phyloP scores from a whole-genome alignment of 306 rosid genomes.

The Trichosanthes truncata region DNA sequence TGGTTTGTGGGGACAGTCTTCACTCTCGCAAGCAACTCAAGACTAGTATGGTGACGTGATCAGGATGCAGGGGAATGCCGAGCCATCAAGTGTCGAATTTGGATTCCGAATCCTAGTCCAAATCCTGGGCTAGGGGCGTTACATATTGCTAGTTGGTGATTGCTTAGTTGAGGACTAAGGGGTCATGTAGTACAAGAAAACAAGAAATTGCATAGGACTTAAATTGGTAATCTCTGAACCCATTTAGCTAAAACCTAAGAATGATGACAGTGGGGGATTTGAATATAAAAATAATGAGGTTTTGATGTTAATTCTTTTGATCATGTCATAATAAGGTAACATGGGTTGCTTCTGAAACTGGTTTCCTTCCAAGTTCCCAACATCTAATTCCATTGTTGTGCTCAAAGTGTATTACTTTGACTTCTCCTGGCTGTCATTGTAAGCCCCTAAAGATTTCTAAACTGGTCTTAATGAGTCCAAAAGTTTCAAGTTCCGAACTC shows the following conservation, averaged over 20 bases:
- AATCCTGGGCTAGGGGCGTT: too few species aligned
- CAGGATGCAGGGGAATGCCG: too few species aligned
- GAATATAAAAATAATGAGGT: background rate
- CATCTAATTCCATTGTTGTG: background rate
- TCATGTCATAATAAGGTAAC: background rate
- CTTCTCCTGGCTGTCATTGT: background rate
- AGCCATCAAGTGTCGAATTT: too few species aligned
- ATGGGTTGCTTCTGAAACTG: background rate
- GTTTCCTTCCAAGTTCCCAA: background rate
- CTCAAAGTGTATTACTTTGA: background rate
- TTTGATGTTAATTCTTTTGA: background rate
- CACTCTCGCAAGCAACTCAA: too few species aligned
- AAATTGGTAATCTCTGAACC: background rate
- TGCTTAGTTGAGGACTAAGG: background rate
- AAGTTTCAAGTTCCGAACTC: too few species aligned
- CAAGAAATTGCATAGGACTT: constrained; percentile 1
- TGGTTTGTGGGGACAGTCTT: too few species aligned
- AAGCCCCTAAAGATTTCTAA: background rate
- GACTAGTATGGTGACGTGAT: too few species aligned
- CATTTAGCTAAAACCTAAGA: background rate
- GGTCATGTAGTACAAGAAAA: background rate
- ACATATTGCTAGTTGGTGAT: background rate
- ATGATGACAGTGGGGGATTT: background rate
- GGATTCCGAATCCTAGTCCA: too few species aligned
- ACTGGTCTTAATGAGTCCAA: background rate